These are phyloP conservation scores for Fusarium decemcellulare DNA, from an alignment of 2,329 filamentous ascomycete genomes.

Conservation along the genomic window DNA sequence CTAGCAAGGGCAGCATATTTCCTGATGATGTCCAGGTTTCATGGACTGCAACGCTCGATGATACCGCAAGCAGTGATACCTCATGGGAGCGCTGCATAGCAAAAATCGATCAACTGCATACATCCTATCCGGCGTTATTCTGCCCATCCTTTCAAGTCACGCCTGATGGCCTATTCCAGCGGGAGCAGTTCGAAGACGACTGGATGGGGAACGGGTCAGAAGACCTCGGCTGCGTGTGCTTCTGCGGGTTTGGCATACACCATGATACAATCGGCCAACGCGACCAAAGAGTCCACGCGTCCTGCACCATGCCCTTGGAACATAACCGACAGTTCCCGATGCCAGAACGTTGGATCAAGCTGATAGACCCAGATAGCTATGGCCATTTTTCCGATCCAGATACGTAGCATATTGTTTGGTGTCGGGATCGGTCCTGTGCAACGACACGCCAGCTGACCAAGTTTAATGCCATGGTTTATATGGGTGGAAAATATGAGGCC, in stretches of 20 bases:
- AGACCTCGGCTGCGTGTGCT: neutral
- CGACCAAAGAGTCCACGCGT: neutral
- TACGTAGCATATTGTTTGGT: slow-evolving; percentile 3
- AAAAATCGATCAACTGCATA: neutral
- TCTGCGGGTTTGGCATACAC: neutral
- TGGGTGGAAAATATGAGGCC: neutral
- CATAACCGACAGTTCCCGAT: neutral
- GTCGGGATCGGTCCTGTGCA: neutral
- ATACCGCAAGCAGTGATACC: neutral
- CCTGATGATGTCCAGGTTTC: neutral
- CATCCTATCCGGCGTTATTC: neutral
- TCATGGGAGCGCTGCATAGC: neutral
- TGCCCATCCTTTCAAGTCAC: slow-evolving; percentile 1
- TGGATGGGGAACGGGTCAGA: neutral
- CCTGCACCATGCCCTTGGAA: neutral
- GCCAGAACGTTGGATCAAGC: neutral
- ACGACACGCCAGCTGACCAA: neutral
- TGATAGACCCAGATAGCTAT: neutral
- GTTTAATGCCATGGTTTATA: neutral
- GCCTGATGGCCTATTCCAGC: neutral
- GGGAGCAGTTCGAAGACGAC: neutral
- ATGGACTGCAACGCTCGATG: neutral
- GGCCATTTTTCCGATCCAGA: slow-evolving; percentile 1
- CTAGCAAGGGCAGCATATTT: too few relatives aligned
- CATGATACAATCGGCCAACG: neutral